These are phyloP conservation scores for Pleurotus platypus DNA, from an alignment of 768 basidiomycete genomes.

Conservation along the genomic window DNA sequence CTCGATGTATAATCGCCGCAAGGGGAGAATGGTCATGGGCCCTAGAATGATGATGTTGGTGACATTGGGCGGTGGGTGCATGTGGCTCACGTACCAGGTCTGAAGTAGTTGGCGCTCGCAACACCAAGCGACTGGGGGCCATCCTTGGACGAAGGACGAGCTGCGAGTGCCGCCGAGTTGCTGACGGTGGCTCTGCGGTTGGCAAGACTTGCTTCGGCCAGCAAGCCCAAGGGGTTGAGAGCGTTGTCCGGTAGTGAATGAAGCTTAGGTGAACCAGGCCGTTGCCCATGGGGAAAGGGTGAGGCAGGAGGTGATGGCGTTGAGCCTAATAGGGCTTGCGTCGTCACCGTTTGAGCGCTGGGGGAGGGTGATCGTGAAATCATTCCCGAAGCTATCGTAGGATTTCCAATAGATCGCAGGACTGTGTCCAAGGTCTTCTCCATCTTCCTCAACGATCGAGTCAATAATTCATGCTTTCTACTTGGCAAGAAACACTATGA, in stretches of 20 bases:
- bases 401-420: constrained; percentile 83
- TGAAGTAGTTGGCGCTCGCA: constrained; percentile 87
- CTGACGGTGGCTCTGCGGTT: constrained; percentile 61
- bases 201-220: constrained; percentile 86
- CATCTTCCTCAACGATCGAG: constrained; percentile 84
- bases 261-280: constrained; percentile 74
- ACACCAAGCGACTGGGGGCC: constrained; percentile 57
- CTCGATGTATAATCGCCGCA: constrained; percentile 81
- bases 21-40: constrained; percentile 84
- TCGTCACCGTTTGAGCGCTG: constrained; percentile 45
- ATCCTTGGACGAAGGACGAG: constrained; percentile 27
- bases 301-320: constrained; percentile 45
- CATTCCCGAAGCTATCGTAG: constrained; percentile 73
- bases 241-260: constrained; percentile 91
- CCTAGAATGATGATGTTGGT: constrained; percentile 35
- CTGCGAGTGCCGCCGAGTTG: constrained; percentile 34
- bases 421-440: constrained; percentile 92
- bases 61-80: background rate
- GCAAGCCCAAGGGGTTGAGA: constrained; percentile 86
- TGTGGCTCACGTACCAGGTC: constrained; percentile 57
- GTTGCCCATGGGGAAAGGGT: constrained; percentile 23
- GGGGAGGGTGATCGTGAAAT: constrained; percentile 82
- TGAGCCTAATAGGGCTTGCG: constrained; percentile 52
- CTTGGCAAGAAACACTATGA: constrained; percentile 20
- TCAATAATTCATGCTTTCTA: constrained; percentile 82